Evolutionary conservation across 2,329 filamentous ascomycete species (phyloP).

Genomic region (Ophiostoma angusticollis): DNA sequence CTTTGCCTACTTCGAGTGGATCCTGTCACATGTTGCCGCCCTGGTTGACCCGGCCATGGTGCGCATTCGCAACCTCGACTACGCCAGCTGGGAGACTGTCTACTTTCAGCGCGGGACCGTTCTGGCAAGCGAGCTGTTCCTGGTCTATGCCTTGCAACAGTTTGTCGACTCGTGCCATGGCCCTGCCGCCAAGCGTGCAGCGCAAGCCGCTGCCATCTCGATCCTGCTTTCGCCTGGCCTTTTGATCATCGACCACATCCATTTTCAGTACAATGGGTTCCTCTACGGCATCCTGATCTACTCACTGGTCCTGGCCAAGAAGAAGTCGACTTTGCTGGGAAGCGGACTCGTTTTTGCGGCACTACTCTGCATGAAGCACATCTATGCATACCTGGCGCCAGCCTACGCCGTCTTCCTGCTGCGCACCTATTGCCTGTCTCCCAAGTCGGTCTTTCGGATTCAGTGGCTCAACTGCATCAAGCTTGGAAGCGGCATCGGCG

Average conservation of each 20-base stretch:
- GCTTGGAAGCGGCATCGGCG: constrained; percentile 58
- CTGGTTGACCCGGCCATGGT: constrained; percentile 74
- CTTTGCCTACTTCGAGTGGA: constrained; percentile 95
- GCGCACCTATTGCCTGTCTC: constrained; percentile 75
- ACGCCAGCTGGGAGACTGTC: constrained; percentile 86
- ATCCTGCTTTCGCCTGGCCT: constrained; percentile 85
- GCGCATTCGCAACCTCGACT: constrained; percentile 63
- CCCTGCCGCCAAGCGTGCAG: constrained; percentile 50
- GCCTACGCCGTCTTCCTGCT: constrained; percentile 92
- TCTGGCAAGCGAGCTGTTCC: constrained; percentile 68
- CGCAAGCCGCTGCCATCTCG: constrained; percentile 78
- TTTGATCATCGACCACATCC: constrained; percentile 94
- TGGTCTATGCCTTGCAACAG: constrained; percentile 71
- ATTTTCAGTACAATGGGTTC: constrained; percentile 98
- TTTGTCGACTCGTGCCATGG: constrained; percentile 59
- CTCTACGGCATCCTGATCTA: constrained; percentile 84
- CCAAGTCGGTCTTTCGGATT: constrained; percentile 62
- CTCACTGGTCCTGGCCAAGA: constrained; percentile 71
- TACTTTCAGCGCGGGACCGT: constrained; percentile 91
- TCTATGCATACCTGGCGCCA: constrained; percentile 90
- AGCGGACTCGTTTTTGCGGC: constrained; percentile 77
- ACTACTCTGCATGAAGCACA: constrained; percentile 91
- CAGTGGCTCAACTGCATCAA: constrained; percentile 71
- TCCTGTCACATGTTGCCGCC: constrained; percentile 66
- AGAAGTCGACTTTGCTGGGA: constrained; percentile 57